These are phyloP conservation scores for Ceratocystis cacaofunesta DNA, from an alignment of 2,329 filamentous ascomycete genomes.

Conservation along the genomic window DNA sequence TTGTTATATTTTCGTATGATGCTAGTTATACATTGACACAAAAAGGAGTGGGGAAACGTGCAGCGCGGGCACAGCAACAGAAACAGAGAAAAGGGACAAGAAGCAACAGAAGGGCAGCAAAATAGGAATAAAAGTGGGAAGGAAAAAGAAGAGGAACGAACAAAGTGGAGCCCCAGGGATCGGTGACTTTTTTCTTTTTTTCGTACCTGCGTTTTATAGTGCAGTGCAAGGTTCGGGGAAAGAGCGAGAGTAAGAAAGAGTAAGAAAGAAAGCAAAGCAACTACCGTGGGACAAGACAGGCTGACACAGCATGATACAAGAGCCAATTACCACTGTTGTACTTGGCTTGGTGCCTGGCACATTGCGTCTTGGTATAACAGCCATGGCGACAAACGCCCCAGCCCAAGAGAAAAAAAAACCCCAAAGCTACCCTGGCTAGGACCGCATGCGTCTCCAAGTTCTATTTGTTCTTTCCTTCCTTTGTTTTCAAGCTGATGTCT, in stretches of 20 bases:
- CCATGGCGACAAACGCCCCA: too few species aligned
- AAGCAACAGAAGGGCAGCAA: neutral
- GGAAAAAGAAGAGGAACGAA: neutral
- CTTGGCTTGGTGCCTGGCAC: neutral
- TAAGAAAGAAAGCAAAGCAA: neutral
- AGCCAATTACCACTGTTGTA: neutral
- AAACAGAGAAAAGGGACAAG: conserved; percentile 1
- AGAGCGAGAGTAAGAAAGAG: neutral
- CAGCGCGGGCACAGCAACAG: neutral
- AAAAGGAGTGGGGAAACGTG: neutral
- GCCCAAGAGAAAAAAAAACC: neutral
- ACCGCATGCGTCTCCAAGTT: neutral
- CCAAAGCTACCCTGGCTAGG: neutral
- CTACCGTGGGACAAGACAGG: neutral
- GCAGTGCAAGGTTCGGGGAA: neutral
- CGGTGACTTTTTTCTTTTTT: neutral
- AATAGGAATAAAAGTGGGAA: neutral
- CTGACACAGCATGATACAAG: neutral
- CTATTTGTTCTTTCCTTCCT: neutral
- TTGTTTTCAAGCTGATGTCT: neutral
- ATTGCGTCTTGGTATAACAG: neutral
- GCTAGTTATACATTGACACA: too few species aligned
- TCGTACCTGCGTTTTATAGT: neutral
- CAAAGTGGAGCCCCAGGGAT: neutral
- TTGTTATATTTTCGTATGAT: too few species aligned